phyloP scores from a whole-genome alignment of 2,329 filamentous ascomycete species.

The Endoconidiophora laricicola region DNA sequence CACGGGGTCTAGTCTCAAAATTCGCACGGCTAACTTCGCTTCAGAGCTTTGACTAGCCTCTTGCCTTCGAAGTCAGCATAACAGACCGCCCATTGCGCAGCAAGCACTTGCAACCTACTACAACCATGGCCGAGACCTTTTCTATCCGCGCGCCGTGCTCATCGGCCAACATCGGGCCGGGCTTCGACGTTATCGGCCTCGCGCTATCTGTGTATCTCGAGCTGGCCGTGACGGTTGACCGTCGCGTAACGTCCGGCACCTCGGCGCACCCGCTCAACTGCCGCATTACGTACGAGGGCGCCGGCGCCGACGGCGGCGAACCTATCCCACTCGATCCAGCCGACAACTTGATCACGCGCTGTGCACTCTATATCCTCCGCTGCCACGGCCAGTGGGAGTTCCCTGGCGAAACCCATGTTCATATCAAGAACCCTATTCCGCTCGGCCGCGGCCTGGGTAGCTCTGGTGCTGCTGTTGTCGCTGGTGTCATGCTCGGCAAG shows the following conservation, averaged over 20 bases:
- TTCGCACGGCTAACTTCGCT: too few relatives aligned
- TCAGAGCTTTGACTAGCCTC: not conserved
- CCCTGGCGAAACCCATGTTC: constrained; percentile 72
- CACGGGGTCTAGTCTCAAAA: too few relatives aligned
- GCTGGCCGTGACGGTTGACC: constrained; percentile 62
- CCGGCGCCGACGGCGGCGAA: constrained; percentile 51
- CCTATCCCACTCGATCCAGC: constrained; percentile 65
- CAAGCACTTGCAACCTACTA: not conserved
- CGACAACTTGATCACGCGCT: constrained; percentile 82
- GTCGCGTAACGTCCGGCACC: constrained; percentile 23
- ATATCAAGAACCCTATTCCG: constrained; percentile 91
- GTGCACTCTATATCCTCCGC: constrained; percentile 83
- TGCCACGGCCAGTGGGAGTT: constrained; percentile 80
- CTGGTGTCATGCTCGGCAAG: constrained; percentile 83
- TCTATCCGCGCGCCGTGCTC: constrained; percentile 75
- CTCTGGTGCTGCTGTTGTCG: constrained; percentile 87
- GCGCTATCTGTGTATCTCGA: constrained; percentile 90
- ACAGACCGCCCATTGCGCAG: not conserved
- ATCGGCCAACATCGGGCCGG: constrained; percentile 92
- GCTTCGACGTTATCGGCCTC: constrained; percentile 94
- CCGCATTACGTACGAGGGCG: constrained; percentile 75
- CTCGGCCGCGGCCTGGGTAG: constrained; percentile 86
- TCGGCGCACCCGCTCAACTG: constrained; percentile 59
- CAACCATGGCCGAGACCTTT: constrained; percentile 39
- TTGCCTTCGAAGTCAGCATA: not conserved